phyloP scores from a whole-genome alignment of 1,139 yeast species.

The Suhomyces anneliseae region DNA sequence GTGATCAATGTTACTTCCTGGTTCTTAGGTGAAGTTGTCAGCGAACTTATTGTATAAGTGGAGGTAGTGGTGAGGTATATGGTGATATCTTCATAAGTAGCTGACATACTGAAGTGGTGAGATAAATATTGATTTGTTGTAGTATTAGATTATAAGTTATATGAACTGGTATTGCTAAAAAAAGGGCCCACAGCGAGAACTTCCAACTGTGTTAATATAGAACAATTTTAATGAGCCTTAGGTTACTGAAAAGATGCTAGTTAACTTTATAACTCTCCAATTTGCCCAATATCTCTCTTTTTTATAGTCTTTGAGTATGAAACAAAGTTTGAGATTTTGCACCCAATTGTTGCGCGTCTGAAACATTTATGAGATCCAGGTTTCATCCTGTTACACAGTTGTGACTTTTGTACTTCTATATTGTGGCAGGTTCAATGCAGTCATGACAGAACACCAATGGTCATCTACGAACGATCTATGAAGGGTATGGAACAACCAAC shows the following conservation, averaged over 20 bases:
- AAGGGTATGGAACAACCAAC: no score
- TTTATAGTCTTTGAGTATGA: background rate
- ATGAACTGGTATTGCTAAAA: background rate
- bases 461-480: no score
- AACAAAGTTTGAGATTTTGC: background rate
- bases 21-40: constrained; percentile 1
- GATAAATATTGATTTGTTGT: no score
- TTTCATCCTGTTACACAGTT: background rate
- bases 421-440: background rate
- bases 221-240: no score
- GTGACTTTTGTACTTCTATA: background rate
- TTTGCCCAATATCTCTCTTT: background rate
- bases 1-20: no score
- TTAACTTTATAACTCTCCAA: background rate
- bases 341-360: background rate
- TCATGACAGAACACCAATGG: no score
- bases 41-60: constrained; percentile 16
- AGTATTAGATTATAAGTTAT: background rate
- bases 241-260: no score
- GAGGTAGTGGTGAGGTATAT: constrained; percentile 19
- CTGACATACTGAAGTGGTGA: constrained; percentile 1
- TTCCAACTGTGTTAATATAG: no score
- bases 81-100: constrained; percentile 8
- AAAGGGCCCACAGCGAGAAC: no score
- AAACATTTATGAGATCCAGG: background rate